Evolutionary conservation across 164 flowering plant species (phyloP).

Genomic region (Vitis cinerea): DNA sequence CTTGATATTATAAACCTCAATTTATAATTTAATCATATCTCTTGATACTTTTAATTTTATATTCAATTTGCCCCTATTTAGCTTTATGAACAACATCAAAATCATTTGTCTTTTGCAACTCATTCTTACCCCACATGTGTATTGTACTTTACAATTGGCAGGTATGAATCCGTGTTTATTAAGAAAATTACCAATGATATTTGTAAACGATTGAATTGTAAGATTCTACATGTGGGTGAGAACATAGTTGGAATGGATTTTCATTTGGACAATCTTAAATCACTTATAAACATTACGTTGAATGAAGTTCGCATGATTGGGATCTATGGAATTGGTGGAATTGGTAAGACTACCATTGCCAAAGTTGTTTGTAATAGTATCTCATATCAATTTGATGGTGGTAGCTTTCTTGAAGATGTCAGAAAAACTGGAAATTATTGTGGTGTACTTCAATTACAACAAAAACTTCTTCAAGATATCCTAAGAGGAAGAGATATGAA

Average conservation of each 20-base stretch:
- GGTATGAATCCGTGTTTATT: slow-evolving; percentile 5
- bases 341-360: slow-evolving; percentile 6
- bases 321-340: slow-evolving; percentile 1
- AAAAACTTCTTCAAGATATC: neutral
- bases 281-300: neutral
- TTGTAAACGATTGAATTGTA: neutral
- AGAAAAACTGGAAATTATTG: neutral
- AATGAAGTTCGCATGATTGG: neutral
- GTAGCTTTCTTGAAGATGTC: slow-evolving; percentile 3
- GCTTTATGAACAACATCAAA: no score
- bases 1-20: no score
- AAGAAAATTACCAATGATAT: neutral
- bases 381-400: neutral
- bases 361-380: neutral
- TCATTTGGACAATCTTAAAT: neutral
- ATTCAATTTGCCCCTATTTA: no score
- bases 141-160: neutral
- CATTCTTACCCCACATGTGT: no score
- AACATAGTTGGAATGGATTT: neutral
- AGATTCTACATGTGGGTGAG: neutral
- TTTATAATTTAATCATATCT: no score
- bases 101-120: no score
- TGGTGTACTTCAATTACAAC: neutral
- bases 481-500: neutral
- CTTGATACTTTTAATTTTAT: no score